Base-by-base conservation (phyloP, 495 filamentous ascomycete genomes). In the Polyplosphaeria fusca region DNA sequence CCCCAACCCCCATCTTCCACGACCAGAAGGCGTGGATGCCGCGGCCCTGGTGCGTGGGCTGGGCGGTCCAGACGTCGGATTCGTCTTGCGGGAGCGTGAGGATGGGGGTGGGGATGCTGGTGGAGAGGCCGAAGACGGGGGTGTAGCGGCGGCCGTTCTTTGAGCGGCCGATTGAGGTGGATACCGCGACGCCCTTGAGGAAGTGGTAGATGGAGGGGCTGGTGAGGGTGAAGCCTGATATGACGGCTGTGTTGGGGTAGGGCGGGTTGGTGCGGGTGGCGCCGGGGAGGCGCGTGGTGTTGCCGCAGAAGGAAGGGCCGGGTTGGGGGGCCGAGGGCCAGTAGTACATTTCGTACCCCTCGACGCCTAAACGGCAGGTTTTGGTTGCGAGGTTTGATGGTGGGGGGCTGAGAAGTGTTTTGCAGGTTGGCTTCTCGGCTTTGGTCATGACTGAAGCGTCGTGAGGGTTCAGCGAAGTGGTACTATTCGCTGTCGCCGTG, bases 191-290 rank as follows among this genome's bases (percentile, higher is more conserved):
- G 38, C 49, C 43, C 37, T 52, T 52, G 37, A 52, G 24, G 19
- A 52, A 27, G 30, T 52, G 49, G 49, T 52, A 52, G 49, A 52
- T 23, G 49, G 37, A 42, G 27, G 49, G 49, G 49, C 49, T 52
- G 24, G 49, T 52, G 19, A 52, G 18, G 37, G 49, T 52, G 37
- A 52, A 14, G 30, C 49, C 49, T 42, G 49, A 52, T 14, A 52
- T 39, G 19, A 52, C 49, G 37, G 49, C 49, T 22, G 49, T 52
- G 49, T 52, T 52, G 41, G 49, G 49, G 16, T 52, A 42, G 5
- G 37, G 37, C 20, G 49, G 49, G 24, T 42, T 52, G 43, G 49
- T 52, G 49, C 37, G 49, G 41, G 49, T 52, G 27, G 37, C 49
- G 37, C 23, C 43, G 41, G 49, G 49, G 24, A 39, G 19, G 35